Evolutionary conservation across 306 rosid genomes (phyloP), one percentile per base, ranked within the genome.

Genomic region (Fragaria vesca): DNA sequence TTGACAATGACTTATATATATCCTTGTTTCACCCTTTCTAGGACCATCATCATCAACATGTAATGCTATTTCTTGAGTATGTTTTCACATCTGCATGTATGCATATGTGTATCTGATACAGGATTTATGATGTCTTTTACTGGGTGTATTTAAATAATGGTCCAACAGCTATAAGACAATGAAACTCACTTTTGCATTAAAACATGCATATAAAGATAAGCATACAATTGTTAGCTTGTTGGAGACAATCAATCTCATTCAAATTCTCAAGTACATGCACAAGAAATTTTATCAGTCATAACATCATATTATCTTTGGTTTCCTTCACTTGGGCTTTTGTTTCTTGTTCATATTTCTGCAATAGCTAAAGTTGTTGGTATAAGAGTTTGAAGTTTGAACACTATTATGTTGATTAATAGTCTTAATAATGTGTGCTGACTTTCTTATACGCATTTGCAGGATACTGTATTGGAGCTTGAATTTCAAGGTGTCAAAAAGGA

Each of bases 401-500:
- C 7, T 66, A 32, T 9, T 26, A 8, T 2, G 6, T 24, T 10
- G n/a, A 18, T 73, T 48, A 40, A 67, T 4, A 3, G 17, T 16
- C 2, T 15, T 2, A 54, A 36, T 20, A 12, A 8, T 69, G 51
- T 62, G 36, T 65, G 34, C 77, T 74, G 72, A 69, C 70, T 40
- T 52, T 69, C 60, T 60, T 80, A 72, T 74, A 43, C 55, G 21
- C 86, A 28, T 68, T 71, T 83, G 80, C 92, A 96, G 98, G 99
- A 93, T 81, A 90, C 94, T 65, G 98, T 96, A 3, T 85, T 96
- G 83, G 99, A 96, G 87, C 97, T 96, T 69, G 99, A 96, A 88
- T 96, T 96, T 85, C 97, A 96, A 90, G 99, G 99, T 76, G 97
- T 91, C 72, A 91, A 82, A 76, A 96, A 91, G 91, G 71, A 90